Evolutionary conservation across 305 asterid genomes (phyloP), one percentile per base, ranked within the genome.

Genomic region (Stenogyne calaminthoides): DNA sequence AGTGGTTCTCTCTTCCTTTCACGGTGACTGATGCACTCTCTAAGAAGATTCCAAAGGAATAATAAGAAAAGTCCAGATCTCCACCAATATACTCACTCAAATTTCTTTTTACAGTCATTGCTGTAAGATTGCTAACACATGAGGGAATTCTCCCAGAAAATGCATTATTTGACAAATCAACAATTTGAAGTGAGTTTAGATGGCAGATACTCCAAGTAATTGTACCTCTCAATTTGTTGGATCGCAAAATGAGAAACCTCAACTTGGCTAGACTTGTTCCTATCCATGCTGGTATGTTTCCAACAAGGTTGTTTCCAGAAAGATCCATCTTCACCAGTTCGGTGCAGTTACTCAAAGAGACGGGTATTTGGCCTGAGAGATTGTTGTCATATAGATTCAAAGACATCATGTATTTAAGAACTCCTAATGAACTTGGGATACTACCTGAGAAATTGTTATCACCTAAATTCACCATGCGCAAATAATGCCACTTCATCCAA

Each of bases 151-250:
- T 14, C 9, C 84, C 88, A 1, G 63, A 69, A 15, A 84, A 65
- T 1, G 5, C 18, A 61, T 81, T 81, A 72, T 40, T 11, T 5
- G 89, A 71, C 1, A 83, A 77, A 65, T 85, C 88, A 49, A 85
- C 63, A 54, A 76, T 72, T 69, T 84, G 85, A 40, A 82, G 78
- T 15, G 69, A 39, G 20, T 6, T 58, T 0, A 77, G 71, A 11
- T 52, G 56, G 46, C 82, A 78, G 15, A 82, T 61, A 3, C 37
- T 44, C 1, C 42, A n/a, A 39, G 84, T 29, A 25, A 83, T 64
- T 22, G 55, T 27, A 36, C 86, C 87, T 6, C 54, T 51, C 14
- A 85, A 73, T 34, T 44, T 52, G 74, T 82, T 85, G 1, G 82
- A 60, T 44, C 73, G 20, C 3, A 85, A 37, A 63, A 70, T 54